Conservation (phyloP, 2,329 filamentous ascomycete genomes). For the Chalaropsis ovoidea region DNA sequence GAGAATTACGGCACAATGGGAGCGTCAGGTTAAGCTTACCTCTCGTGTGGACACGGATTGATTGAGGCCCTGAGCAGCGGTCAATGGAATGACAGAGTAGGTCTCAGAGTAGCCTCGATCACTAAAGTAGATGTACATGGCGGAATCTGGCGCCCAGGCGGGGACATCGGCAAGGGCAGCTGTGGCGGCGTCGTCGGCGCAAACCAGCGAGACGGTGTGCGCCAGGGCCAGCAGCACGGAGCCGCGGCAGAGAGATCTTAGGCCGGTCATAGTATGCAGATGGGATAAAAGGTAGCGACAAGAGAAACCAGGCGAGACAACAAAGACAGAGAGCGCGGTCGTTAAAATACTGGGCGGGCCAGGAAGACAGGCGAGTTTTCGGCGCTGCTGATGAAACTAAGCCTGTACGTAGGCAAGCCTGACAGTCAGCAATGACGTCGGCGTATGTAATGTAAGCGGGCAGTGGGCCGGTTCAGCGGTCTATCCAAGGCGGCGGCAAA, state of each 20-base stretch:
- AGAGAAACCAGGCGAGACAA: background rate
- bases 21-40: conserved; percentile 31
- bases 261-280: background rate
- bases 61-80: conserved; percentile 37
- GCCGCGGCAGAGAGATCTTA: conserved; percentile 5
- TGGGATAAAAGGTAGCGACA: background rate
- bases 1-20: background rate
- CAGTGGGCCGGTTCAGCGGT: background rate
- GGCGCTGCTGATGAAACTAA: background rate
- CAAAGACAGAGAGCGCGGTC: background rate
- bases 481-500: background rate
- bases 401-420: background rate
- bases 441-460: conserved; percentile 1
- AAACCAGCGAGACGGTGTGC: background rate
- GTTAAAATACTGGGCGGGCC: background rate
- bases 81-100: conserved; percentile 41
- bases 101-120: conserved; percentile 26
- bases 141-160: conserved; percentile 5
- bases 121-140: conserved; percentile 7
- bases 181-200: conserved; percentile 5
- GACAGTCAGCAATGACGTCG: conserved; percentile 19
- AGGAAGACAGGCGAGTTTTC: background rate
- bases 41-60: conserved; percentile 32
- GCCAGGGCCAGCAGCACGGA: conserved; percentile 12
- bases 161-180: background rate